Evolutionary conservation across 2,329 filamentous ascomycete species (phyloP), one percentile per base, ranked within the genome.

Genomic region (Cryphonectria carpinicola): DNA sequence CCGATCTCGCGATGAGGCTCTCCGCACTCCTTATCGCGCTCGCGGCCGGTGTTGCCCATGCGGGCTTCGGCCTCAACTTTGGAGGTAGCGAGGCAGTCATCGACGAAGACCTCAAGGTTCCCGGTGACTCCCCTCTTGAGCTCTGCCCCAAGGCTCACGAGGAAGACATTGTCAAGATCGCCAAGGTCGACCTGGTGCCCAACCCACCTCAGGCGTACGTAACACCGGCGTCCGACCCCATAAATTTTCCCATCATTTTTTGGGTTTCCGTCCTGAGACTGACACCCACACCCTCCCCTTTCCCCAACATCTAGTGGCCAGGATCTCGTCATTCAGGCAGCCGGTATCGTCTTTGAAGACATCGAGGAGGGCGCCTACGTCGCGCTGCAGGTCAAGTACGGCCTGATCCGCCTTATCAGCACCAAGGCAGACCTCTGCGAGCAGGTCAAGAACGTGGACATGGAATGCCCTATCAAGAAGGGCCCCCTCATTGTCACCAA

Each of bases 131-230:
- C 79, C 95, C 96, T 41, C 86, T 99, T 71, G 84, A 89, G 78
- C 93, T 92, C 82, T 99, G 96, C 80, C 77, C 81, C 74, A 83
- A 84, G 71, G 87, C 93, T 73, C 92, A 93, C 70, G 81, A 82
- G 65, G 80, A 89, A 66, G 90, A 98, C 80, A 87, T 95, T 70
- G 84, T 98, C 75, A 83, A 84, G 60, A 94, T 99, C 77, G 85
- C 94, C 74, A 88, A 88, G 63, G 94, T 98, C 70, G 90, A 98
- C 77, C 82, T 99, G 70, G 79, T 81, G 49, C 96, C 96, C 19
- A 98, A 98, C 81, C 96, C 95, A 72, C 96, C 96, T 49, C 79
- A 88, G 79, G 86, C 94, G 95, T 98, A 89, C 78, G 92, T 88
- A 13, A 32, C 46, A 64, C 70, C 37, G 10, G 37, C 37, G 19